Percentiles rank a stretch among this genome's conserved stretches.
Evolutionary conservation across 768 basidiomycete genomes (phyloP).

Genomic region (Krasilnikovozyma curviuscula): DNA sequence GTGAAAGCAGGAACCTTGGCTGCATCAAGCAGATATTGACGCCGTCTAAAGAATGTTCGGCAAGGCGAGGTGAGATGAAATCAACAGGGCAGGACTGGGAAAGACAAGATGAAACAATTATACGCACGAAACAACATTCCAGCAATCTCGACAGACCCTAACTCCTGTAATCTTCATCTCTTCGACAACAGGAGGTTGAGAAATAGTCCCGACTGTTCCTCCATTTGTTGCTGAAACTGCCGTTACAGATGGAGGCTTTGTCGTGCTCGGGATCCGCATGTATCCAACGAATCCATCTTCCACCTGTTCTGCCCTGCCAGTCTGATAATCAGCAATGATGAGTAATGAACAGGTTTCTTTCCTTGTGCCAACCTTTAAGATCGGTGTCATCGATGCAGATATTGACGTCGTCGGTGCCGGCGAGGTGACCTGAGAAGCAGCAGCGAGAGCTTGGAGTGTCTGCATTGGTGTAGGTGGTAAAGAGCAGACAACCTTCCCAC

Average conservation of each 20-base stretch:
- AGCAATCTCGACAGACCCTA: conserved; percentile 66
- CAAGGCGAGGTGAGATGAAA: background rate
- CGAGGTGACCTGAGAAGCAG: too few species aligned
- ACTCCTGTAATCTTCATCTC: conserved; percentile 78
- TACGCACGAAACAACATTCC: conserved; percentile 55
- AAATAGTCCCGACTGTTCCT: conserved; percentile 1
- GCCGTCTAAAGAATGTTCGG: conserved; percentile 34
- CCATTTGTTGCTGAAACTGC: conserved; percentile 15
- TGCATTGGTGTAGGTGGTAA: conserved; percentile 62
- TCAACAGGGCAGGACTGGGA: background rate
- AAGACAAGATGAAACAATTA: background rate
- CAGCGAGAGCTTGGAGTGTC: too few species aligned
- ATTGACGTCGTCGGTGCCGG: too few species aligned
- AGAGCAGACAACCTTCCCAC: conserved; percentile 78
- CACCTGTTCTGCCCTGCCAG: conserved; percentile 64
- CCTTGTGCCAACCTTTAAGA: conserved; percentile 36
- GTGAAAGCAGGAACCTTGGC: conserved; percentile 41
- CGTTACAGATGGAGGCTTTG: conserved; percentile 14
- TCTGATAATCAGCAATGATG: conserved; percentile 65
- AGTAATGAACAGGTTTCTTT: conserved; percentile 49
- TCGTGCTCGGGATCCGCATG: conserved; percentile 20
- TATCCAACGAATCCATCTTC: conserved; percentile 28
- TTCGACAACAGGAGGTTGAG: conserved; percentile 31
- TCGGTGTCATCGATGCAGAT: conserved; percentile 27
- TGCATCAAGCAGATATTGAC: conserved; percentile 56